A percentile compares a stretch with the other conserved stretches of the same genome.
phyloP scores from a whole-genome alignment of 2,329 filamentous ascomycete species.

The Aspergillus pseudotamarii region DNA sequence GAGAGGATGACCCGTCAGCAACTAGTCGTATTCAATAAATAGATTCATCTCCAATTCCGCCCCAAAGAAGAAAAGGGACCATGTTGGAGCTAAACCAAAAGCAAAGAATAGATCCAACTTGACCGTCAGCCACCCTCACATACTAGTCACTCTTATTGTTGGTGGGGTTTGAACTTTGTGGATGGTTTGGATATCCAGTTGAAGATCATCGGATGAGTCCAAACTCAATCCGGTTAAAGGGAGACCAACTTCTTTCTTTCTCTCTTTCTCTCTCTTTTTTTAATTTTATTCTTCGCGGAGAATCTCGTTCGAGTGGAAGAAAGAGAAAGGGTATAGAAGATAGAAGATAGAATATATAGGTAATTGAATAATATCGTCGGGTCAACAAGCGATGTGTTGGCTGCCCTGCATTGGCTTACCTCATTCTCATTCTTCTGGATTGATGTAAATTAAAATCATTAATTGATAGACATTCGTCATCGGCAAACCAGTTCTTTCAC shows the following conservation, averaged over 20 bases:
- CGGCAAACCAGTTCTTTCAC: too few relatives aligned
- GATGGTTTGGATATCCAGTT: background rate
- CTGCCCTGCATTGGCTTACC: too few relatives aligned
- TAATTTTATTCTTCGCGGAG: too few relatives aligned
- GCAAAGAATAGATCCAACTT: background rate
- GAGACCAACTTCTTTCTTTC: background rate
- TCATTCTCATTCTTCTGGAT: too few relatives aligned
- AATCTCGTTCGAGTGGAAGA: too few relatives aligned
- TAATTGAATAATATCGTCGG: background rate
- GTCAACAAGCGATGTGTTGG: background rate
- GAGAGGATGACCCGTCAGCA: background rate
- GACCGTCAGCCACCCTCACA: background rate
- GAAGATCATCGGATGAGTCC: slow-evolving; percentile 1
- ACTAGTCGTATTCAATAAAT: background rate
- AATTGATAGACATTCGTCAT: too few relatives aligned
- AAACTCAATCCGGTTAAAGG: background rate
- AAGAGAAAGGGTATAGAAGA: background rate
- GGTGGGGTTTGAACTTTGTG: background rate
- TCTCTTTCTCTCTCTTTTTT: too few relatives aligned
- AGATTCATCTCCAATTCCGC: background rate
- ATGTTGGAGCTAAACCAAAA: background rate
- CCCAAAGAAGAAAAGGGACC: background rate
- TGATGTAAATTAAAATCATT: too few relatives aligned
- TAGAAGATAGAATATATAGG: background rate
- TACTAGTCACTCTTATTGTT: background rate